Evolutionary conservation across 1,284 basidiomycete genomes (phyloP).

Genomic region (Pascua sp.): DNA sequence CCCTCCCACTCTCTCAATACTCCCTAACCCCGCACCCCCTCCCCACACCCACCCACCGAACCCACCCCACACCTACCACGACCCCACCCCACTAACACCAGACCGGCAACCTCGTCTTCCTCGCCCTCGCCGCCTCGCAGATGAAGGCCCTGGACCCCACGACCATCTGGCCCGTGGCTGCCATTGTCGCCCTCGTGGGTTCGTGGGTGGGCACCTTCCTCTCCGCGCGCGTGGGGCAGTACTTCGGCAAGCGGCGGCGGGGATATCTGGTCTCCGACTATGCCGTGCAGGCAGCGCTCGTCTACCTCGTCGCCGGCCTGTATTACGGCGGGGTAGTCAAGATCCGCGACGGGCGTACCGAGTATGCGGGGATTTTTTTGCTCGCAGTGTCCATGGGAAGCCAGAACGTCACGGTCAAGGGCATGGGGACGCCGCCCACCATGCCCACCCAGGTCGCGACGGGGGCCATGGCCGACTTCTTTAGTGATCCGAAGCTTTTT

Average conservation of each 20-base stretch:
- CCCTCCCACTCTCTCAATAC: no score
- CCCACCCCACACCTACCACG: no score
- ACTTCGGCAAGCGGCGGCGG: conserved; percentile 1
- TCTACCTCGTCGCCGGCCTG: conserved; percentile 5
- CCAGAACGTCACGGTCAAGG: conserved; percentile 11
- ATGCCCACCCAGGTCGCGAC: conserved; percentile 12
- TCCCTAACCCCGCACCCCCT: no score
- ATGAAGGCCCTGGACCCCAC: conserved; percentile 3
- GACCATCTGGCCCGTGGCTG: conserved; percentile 1
- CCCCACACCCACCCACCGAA: no score
- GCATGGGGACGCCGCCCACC: conserved; percentile 3
- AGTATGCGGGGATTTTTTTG: not conserved
- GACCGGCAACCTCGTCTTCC: conserved; percentile 9
- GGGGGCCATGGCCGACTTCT: conserved; percentile 11
- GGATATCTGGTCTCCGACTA: conserved; percentile 1
- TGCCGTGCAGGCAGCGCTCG: not conserved
- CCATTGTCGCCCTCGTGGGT: conserved; percentile 3
- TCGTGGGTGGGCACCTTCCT: conserved; percentile 7
- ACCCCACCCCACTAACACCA: not conserved
- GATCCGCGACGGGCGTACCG: conserved; percentile 1
- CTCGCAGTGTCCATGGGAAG: conserved; percentile 7
- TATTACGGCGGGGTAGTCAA: conserved; percentile 4
- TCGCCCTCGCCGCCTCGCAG: conserved; percentile 3
- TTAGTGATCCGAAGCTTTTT: conserved; percentile 7
- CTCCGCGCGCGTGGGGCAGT: not conserved